Evolutionary conservation across 2,329 filamentous ascomycete genomes (phyloP).

Genomic region (Periglandula ipomoeae): DNA sequence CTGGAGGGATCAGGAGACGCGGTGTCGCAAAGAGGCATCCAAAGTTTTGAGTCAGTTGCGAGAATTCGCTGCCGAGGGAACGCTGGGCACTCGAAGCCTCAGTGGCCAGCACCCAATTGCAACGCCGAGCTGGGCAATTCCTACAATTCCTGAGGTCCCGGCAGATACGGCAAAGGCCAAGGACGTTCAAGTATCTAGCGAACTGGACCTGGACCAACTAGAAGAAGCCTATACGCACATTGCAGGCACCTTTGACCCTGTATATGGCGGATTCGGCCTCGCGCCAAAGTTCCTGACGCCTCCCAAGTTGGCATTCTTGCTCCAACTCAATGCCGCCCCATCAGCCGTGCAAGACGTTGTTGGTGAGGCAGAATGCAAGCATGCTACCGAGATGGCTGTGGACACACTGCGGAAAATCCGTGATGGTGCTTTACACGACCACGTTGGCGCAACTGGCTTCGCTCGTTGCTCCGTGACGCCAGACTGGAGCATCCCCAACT

Average conservation of each 20-base stretch:
- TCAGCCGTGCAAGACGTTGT: conserved; percentile 73
- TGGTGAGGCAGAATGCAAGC: conserved; percentile 66
- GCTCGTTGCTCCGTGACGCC: conserved; percentile 77
- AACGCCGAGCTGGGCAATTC: conserved; percentile 21
- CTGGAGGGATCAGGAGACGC: conserved; percentile 78
- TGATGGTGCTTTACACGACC: conserved; percentile 45
- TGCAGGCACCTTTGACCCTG: conserved; percentile 66
- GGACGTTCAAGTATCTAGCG: conserved; percentile 42
- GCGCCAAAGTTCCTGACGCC: conserved; percentile 89
- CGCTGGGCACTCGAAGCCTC: conserved; percentile 40
- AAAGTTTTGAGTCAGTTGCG: conserved; percentile 73
- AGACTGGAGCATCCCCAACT: conserved; percentile 91
- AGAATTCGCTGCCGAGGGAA: conserved; percentile 85
- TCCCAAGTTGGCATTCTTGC: conserved; percentile 71
- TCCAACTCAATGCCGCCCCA: conserved; percentile 65
- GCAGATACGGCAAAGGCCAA: conserved; percentile 14
- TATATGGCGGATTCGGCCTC: conserved; percentile 69
- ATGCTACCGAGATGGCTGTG: conserved; percentile 70
- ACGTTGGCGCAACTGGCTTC: conserved; percentile 45
- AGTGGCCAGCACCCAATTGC: conserved; percentile 19
- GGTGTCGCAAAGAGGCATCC: conserved; percentile 73
- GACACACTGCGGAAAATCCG: conserved; percentile 69
- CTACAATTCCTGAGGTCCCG: conserved; percentile 17
- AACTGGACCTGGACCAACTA: conserved; percentile 78
- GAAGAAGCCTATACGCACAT: conserved; percentile 85